Base-by-base conservation (phyloP, 2,329 filamentous ascomycete genomes). In the Fusarium compactum region DNA sequence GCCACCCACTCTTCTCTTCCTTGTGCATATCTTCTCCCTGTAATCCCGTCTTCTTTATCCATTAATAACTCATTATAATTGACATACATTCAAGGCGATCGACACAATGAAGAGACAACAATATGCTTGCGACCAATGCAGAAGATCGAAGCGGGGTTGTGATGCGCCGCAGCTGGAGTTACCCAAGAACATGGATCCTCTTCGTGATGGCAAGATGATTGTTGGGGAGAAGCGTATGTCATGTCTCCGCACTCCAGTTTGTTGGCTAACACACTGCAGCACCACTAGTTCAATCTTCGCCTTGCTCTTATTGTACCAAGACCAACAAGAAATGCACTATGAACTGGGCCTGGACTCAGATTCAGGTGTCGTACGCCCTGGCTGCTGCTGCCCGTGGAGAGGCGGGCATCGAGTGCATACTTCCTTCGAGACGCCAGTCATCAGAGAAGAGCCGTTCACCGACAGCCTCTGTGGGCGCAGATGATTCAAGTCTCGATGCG, bases 271-370 rank as follows among this genome's bases (percentile, higher is more conserved):
- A n/a, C 1, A 4, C 5, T 18, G 3, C 12, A 65, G 62, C 62
- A 5, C 54, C 62, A 16, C 15, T 61, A 3, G 54, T 27, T 12
- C 61, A 65, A 18, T 48, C 30, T 4, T 53, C 54, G 1, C 67
- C 76, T 47, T 79, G 77, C 50, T 75, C 76, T 0, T 79, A 79
- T 16, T 79, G 77, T 30, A 56, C 63, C 8, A 77, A 72, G 57
- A 79, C 77, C 18, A 71, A 74, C 9, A 79, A 79, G 46, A 65
- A 62, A 12, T 79, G 77, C 16, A 75, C 76, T 2, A 58, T 77
- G 41, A 71, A 77, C 8, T 65, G 71, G 25, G 58, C 73, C 11
- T 78, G 77, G 77, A 72, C 60, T 2, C 43, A 52, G 34, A 24
- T 66, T 29, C 27, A 65, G 29, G 50, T 65, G 10, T 65, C 61